Evolutionary conservation across 169 alveolate genomes (phyloP).

Genomic region (Cryptosporidium andersoni): DNA sequence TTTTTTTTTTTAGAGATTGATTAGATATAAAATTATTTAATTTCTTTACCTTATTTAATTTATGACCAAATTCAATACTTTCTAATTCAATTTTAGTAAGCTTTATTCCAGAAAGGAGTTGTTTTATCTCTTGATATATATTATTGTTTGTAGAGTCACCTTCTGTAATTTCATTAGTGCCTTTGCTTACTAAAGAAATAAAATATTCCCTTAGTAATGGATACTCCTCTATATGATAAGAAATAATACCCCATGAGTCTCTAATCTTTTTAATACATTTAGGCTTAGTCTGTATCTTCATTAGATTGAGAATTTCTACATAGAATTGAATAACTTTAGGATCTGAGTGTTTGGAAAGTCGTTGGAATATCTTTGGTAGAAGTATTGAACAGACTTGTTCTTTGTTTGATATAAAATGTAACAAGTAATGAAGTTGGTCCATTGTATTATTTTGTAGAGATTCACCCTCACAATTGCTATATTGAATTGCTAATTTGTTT

Average conservation of each 20-base stretch:
- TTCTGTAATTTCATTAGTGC: not conserved
- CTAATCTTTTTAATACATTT: conserved; percentile 21
- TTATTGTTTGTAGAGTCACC: no score
- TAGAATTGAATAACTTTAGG: conserved; percentile 25
- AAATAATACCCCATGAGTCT: conserved; percentile 9
- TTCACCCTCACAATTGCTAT: not conserved
- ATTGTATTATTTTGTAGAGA: conserved; percentile 3
- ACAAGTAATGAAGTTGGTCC: conserved; percentile 26
- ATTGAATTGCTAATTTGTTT: conserved; percentile 28
- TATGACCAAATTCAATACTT: not conserved
- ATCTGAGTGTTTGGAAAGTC: conserved; percentile 21
- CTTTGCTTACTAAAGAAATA: conserved; percentile 3
- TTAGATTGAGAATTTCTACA: conserved; percentile 4
- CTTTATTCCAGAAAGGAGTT: not conserved
- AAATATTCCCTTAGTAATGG: conserved; percentile 21
- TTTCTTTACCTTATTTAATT: not conserved
- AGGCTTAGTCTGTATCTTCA: conserved; percentile 17
- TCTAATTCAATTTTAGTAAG: not conserved
- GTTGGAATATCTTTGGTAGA: conserved; percentile 11
- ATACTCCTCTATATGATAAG: conserved; percentile 41
- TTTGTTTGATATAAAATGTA: conserved; percentile 23
- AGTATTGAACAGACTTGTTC: conserved; percentile 10
- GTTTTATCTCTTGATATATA: no score
- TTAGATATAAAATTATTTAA: not conserved
- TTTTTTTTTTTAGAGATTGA: no score